Evolutionary conservation across 495 filamentous ascomycete species (phyloP), one percentile per base, ranked within the genome.

Genomic region (Poronia punctata): DNA sequence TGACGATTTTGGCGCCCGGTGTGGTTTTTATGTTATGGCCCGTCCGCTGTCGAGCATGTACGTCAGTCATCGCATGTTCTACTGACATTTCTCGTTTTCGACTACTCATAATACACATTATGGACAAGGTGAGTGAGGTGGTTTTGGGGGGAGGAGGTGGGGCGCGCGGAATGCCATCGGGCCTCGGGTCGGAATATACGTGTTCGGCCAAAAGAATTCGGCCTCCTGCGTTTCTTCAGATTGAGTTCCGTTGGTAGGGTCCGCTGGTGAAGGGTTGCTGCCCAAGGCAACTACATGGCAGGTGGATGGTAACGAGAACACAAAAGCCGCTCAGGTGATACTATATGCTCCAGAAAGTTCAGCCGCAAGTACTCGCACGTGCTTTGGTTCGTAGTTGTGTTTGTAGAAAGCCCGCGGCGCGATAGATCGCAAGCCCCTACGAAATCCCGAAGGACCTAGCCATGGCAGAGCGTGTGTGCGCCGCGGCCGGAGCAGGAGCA

Each of bases 281-380:
- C n/a, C n/a, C n/a, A n/a, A n/a, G n/a, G n/a, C 14, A 43, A 30
- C 22, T 27, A 35, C 26, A 37, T 23, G 48, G 29, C 39, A 46
- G 37, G 45, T 52, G 46, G 32, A 28, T 39, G 34, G 46, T 40
- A 30, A 31, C 14, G 26, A 42, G 45, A 34, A 48, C 43, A 44
- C 22, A 40, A 38, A n/a, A n/a, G n/a, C 17, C 42, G 44, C 36
- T 49, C 29, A 56, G 52, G 41, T 53, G 23, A 50, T 59, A 48
- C 55, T 59, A 59, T 56, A 59, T 59, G 42, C 55, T 59, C 54
- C 52, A 52, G 49, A 59, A 49, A 53, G 55, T 59, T 59, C 55
- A 59, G 55, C 43, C 55, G 52, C 29, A 45, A 38, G 48, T 43
- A 26, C 24, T 39, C 43, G 46, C 29, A 48, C 45, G 29, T 12